Conservation (phyloP, 345 rosid species). For the Gossypium thurberi region DNA sequence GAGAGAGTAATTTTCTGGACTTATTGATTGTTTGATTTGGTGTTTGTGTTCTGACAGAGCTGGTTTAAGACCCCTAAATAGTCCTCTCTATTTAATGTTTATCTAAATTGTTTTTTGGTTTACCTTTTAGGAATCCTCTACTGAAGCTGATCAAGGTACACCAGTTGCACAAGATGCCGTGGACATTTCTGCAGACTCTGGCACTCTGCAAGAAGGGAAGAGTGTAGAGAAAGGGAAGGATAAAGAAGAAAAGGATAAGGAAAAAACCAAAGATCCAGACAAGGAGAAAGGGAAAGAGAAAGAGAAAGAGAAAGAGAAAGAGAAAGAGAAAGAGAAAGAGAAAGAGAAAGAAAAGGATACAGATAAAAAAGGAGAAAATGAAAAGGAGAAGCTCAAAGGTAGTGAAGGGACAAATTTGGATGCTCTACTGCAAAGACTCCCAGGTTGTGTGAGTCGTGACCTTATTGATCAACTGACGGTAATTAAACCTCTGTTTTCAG, state of each 20-base stretch:
- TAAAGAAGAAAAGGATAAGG: conserved; percentile 65
- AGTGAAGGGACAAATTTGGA: conserved; percentile 88
- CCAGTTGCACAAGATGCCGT: conserved; percentile 33
- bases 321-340: conserved; percentile 76
- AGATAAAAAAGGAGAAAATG: conserved; percentile 71
- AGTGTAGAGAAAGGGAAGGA: conserved; percentile 63
- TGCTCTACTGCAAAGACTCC: conserved; percentile 89
- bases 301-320: conserved; percentile 62
- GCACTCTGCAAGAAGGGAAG: conserved; percentile 50
- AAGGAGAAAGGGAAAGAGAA: conserved; percentile 63
- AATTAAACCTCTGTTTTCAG: conserved; percentile 23
- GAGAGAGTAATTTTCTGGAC: background rate
- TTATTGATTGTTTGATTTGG: background rate
- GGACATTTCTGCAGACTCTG: conserved; percentile 56
- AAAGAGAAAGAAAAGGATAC: conserved; percentile 62
- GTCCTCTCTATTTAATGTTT: background rate
- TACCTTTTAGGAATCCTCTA: conserved; percentile 43
- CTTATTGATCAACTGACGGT: conserved; percentile 97
- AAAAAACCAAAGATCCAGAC: conserved; percentile 54
- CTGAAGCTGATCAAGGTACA: conserved; percentile 65
- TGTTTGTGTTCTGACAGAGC: background rate
- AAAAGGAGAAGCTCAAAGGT: conserved; percentile 85
- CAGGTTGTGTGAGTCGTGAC: conserved; percentile 93
- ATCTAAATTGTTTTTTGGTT: conserved; percentile 5
- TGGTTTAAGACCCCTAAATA: background rate